Evolutionary conservation across 2,329 filamentous ascomycete species (phyloP), one percentile per base, ranked within the genome.

Genomic region (Trichoderma oligosporum): DNA sequence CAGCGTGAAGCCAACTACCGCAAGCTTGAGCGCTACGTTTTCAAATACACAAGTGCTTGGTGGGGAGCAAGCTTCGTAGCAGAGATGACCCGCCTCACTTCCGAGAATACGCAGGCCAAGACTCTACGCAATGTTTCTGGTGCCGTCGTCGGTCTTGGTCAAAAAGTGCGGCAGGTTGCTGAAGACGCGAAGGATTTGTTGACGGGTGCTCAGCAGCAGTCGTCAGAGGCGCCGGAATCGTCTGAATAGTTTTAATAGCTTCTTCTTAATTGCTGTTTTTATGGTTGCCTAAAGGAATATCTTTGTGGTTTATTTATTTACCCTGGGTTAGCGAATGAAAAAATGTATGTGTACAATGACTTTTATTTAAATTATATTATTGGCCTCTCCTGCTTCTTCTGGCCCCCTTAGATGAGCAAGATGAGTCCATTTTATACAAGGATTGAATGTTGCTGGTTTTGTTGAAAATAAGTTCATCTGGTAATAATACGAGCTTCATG

Each of bases 21-120:
- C 70, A 97, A 97, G 73, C 79, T 99, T 59, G 89, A 94, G 70
- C 89, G 89, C 74, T 97, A 97, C 69, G 91, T 97, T 59, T 93
- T 92, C 75, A 97, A 96, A 77, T 97, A 97, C 75, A 99, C 94
- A 1, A 95, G 90, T 71, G 89, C 92, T 8, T 97, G 94, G 87
- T 97, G 93, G 93, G 93, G 93, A 24, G 84, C 92, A 71, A 92
- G 88, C 63, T 97, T 97, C 70, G 91, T 97, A 49, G 83, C 83
- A 11, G 93, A 97, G 73, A 81, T 97, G 72, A 80, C 74, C n/a
- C 76, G 79, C 38, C 75, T 83, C 35, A 75, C 70, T 46, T 64
- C 72, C 12, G 73, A 73, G 42, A 70, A 70, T 42, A 63, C 62
- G 24, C 70, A 72, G 56, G 63, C 71, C 55, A 76, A 76, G 68